These are phyloP conservation scores for Leptosphaerulina australis DNA, from an alignment of 2,329 filamentous ascomycete genomes.

Conservation along the genomic window DNA sequence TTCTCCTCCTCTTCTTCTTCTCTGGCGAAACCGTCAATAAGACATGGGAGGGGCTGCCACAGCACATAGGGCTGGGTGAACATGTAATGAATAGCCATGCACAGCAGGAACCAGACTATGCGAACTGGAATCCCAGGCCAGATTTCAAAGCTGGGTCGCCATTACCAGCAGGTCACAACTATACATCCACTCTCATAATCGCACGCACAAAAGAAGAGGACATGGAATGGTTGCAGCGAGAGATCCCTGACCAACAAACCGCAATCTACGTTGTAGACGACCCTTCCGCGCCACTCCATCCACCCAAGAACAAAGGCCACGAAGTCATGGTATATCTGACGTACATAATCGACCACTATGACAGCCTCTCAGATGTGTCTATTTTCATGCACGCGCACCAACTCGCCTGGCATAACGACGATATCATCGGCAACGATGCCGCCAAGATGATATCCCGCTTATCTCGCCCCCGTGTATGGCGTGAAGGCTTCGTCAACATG, in stretches of 20 bases:
- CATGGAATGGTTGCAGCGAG: conserved; percentile 60
- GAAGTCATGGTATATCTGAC: conserved; percentile 68
- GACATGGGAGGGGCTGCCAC: conserved; percentile 49
- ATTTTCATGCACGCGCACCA: conserved; percentile 69
- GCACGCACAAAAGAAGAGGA: conserved; percentile 60
- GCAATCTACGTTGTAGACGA: conserved; percentile 62
- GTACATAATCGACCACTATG: conserved; percentile 67
- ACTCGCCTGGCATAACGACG: conserved; percentile 64
- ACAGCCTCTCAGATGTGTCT: conserved; percentile 62
- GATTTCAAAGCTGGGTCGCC: conserved; percentile 41
- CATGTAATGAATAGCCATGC: conserved; percentile 30
- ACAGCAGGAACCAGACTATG: conserved; percentile 39
- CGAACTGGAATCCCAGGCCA: conserved; percentile 48
- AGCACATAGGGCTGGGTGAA: conserved; percentile 51
- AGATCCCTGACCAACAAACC: conserved; percentile 56
- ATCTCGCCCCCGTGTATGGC: conserved; percentile 53
- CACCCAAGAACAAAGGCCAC: conserved; percentile 64
- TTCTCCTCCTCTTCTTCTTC: conserved; percentile 51
- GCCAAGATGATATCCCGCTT: conserved; percentile 54
- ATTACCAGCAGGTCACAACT: conserved; percentile 55
- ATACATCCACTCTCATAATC: conserved; percentile 62
- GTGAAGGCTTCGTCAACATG: conserved; percentile 62
- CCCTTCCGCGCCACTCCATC: conserved; percentile 53
- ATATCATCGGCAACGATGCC: conserved; percentile 53
- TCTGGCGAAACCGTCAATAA: conserved; percentile 40